Evolutionary conservation across 163 green algal species (phyloP), one percentile per base, ranked within the genome.

Genomic region (Prototheca wickerhamii): DNA sequence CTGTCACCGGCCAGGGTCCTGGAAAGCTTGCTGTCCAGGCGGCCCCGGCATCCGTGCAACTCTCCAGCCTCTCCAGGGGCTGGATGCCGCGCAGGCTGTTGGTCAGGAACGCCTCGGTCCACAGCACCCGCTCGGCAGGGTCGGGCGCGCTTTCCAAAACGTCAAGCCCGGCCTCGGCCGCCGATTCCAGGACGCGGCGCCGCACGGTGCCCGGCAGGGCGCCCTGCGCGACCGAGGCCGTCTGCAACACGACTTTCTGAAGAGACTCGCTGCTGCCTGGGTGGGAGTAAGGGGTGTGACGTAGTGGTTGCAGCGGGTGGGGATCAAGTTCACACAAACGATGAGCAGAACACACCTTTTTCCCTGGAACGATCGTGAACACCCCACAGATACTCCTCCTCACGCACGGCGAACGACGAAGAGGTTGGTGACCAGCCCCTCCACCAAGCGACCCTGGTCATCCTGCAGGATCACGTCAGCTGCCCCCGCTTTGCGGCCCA

Each of bases 41-140:
- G n/a, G n/a, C n/a, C n/a, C 49, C 49, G 6, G 6, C 6, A 26
- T 28, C 10, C 49, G 20, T 29, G 18, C 49, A 25, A 26, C 21
- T 7, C 49, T 56, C 21, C 49, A 56, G 49, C 49, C 26, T 28
- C 31, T 2, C 8, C 17, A 77, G 34, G 4, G 71, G 60, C 60
- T 73, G 64, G 43, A 73, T 34, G 37, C 37, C 32, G 20, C 61
- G 65, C 55, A 72, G 49, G 29, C 65, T 63, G 50, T 72, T 75
- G 42, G 67, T 79, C 30, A 79, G 26, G 50, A 79, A 79, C 4
- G 72, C 72, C 62, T 79, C 72, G 4, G 33, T 31, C 72, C 76
- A 79, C 4, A 10, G 1, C 18, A 43, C 23, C 51, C 67, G 28
- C 23, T 58, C 17, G 4, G 21, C 26, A 26, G 53, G 28, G n/a